Evolutionary conservation across 140 eudicot genomes (phyloP).

Genomic region (Anethum foeniculum): DNA sequence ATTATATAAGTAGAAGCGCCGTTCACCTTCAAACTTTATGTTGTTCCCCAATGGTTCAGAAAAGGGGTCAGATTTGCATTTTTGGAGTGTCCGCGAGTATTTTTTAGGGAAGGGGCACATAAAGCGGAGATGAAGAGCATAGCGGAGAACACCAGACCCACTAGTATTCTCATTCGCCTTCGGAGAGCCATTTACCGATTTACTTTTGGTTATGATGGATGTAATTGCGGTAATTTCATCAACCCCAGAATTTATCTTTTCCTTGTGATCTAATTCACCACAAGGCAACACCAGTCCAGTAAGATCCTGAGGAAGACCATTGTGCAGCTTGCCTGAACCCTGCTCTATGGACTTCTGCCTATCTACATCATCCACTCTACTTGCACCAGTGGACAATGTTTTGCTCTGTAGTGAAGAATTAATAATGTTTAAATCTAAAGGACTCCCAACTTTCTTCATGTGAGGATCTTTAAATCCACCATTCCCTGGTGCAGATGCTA

Average conservation of each 20-base stretch:
- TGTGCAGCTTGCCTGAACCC: neutral
- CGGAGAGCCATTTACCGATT: slow-evolving; percentile 36
- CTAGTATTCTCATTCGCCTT: slow-evolving; percentile 52
- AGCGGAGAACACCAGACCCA: slow-evolving; percentile 73
- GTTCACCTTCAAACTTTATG: slow-evolving; percentile 36
- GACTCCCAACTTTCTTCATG: slow-evolving; percentile 19
- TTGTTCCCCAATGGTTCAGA: slow-evolving; percentile 37
- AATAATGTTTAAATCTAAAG: neutral
- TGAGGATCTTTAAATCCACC: slow-evolving; percentile 22
- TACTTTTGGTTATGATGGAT: slow-evolving; percentile 15
- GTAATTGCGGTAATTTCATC: neutral
- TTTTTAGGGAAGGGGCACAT: slow-evolving; percentile 60
- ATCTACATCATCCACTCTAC: slow-evolving; percentile 7
- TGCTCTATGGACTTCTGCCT: neutral
- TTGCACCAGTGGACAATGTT: neutral
- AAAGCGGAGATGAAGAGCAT: slow-evolving; percentile 89
- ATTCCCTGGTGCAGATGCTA: slow-evolving; percentile 37
- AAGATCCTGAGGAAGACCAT: neutral
- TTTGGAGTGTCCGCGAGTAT: slow-evolving; percentile 27
- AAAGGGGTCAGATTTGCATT: slow-evolving; percentile 54
- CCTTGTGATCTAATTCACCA: slow-evolving; percentile 5
- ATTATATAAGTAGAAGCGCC: slow-evolving; percentile 78
- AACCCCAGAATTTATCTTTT: neutral
- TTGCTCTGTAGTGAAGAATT: slow-evolving; percentile 14
- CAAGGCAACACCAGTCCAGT: neutral